These are phyloP conservation scores for Hymenochaete sp. DNA, from an alignment of 1,284 basidiomycete genomes.

Conservation along the genomic window DNA sequence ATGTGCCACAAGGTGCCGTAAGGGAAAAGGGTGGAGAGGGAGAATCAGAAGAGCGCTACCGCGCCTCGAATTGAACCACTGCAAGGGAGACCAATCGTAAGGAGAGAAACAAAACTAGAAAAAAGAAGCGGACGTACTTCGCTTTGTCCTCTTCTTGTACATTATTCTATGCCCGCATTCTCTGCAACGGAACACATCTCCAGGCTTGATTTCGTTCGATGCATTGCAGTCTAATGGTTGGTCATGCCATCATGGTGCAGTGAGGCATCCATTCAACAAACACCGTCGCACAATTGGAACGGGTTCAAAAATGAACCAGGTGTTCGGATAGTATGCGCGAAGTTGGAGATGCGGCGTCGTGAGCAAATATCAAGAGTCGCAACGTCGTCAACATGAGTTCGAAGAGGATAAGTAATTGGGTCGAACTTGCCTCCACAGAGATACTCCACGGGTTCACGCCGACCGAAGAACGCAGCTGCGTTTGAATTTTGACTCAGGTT, in stretches of 20 bases:
- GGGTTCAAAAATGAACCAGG: not conserved
- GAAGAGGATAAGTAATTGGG: not conserved
- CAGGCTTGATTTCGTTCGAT: constrained; percentile 44
- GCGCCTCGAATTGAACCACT: constrained; percentile 35
- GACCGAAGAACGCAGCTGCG: no score
- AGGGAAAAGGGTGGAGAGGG: not conserved
- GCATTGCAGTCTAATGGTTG: constrained; percentile 42
- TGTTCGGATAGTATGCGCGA: not conserved
- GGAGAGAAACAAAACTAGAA: constrained; percentile 4
- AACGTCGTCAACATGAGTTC: no score
- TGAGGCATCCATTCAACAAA: not conserved
- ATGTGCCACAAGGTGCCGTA: no score
- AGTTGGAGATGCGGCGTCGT: not conserved
- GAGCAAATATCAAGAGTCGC: no score
- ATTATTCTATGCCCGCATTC: constrained; percentile 60
- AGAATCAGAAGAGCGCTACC: constrained; percentile 19
- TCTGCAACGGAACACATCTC: constrained; percentile 53
- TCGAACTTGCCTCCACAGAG: constrained; percentile 41
- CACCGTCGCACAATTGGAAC: not conserved
- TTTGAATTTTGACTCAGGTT: no score
- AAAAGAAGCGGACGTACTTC: constrained; percentile 36
- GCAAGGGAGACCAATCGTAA: not conserved
- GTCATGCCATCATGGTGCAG: not conserved
- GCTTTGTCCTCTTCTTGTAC: constrained; percentile 58
- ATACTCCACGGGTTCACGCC: constrained; percentile 34